A percentile compares a stretch with the other conserved stretches of the same genome.
phyloP scores from a whole-genome alignment of 257 asterid genomes.

The Ligustrum vulgare region DNA sequence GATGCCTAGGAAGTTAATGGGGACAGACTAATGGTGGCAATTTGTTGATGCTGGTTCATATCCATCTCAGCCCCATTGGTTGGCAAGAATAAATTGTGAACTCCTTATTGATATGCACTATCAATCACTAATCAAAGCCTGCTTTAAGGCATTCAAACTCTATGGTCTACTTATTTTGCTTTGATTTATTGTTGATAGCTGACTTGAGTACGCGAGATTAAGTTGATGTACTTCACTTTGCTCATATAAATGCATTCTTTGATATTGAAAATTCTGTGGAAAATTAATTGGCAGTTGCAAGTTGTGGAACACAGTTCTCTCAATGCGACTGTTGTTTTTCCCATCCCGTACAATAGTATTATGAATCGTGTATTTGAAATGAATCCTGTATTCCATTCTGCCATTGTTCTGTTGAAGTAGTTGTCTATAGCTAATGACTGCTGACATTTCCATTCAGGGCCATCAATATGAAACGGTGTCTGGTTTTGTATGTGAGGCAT shows the following conservation, averaged over 20 bases:
- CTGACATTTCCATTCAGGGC: constrained; percentile 54
- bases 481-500: constrained; percentile 96
- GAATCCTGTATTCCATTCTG: background rate
- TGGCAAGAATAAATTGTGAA: background rate
- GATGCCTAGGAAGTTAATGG: background rate
- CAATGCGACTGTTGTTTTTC: background rate
- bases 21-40: background rate
- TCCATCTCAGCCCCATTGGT: background rate
- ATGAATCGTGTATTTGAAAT: background rate
- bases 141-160: background rate
- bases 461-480: constrained; percentile 98
- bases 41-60: background rate
- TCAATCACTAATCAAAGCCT: background rate
- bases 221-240: background rate
- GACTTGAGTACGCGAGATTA: background rate
- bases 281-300: background rate
- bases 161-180: background rate
- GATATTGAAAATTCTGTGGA: background rate
- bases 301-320: constrained; percentile 6
- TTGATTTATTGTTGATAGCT: background rate
- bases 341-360: background rate
- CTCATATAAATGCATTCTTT: background rate
- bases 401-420: background rate
- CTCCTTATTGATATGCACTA: background rate
- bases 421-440: constrained; percentile 12